Conservation (phyloP, 768 basidiomycete species). For the Mycena metata region DNA sequence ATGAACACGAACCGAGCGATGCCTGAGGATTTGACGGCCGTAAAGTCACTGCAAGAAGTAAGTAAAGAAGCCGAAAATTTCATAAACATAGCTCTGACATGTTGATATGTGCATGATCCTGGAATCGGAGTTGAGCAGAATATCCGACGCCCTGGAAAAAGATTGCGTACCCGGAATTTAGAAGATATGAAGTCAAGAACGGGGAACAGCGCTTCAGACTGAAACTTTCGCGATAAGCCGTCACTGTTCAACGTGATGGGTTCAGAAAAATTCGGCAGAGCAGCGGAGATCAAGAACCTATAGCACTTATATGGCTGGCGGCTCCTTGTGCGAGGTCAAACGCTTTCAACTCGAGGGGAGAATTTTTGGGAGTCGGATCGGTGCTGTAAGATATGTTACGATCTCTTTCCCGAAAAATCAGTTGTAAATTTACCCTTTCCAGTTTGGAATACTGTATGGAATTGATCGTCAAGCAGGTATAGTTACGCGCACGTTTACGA, state of each 20-base stretch:
- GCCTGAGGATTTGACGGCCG: slow-evolving; percentile 81
- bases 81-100: slow-evolving; percentile 55
- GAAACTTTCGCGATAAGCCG: slow-evolving; percentile 71
- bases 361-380: slow-evolving; percentile 60
- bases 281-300: slow-evolving; percentile 55
- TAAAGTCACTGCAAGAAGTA: slow-evolving; percentile 66
- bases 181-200: slow-evolving; percentile 77
- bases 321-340: slow-evolving; percentile 84
- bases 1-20: slow-evolving; percentile 58
- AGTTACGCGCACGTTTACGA: slow-evolving; percentile 31
- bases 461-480: slow-evolving; percentile 24
- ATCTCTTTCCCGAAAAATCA: slow-evolving; percentile 5
- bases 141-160: slow-evolving; percentile 27
- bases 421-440: slow-evolving; percentile 65
- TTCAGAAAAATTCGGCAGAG: slow-evolving; percentile 6
- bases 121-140: slow-evolving; percentile 35
- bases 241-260: slow-evolving; percentile 57
- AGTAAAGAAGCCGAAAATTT: slow-evolving; percentile 32
- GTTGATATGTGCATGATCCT: slow-evolving; percentile 88
- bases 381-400: slow-evolving; percentile 47
- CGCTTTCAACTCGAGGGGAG: slow-evolving; percentile 70
- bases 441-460: slow-evolving; percentile 74
- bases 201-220: slow-evolving; percentile 72
- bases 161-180: slow-evolving; percentile 75
- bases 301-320: slow-evolving; percentile 76